Base-by-base conservation (phyloP, 192 early-diverging fungal species). In the Coemansia sp. region DNA sequence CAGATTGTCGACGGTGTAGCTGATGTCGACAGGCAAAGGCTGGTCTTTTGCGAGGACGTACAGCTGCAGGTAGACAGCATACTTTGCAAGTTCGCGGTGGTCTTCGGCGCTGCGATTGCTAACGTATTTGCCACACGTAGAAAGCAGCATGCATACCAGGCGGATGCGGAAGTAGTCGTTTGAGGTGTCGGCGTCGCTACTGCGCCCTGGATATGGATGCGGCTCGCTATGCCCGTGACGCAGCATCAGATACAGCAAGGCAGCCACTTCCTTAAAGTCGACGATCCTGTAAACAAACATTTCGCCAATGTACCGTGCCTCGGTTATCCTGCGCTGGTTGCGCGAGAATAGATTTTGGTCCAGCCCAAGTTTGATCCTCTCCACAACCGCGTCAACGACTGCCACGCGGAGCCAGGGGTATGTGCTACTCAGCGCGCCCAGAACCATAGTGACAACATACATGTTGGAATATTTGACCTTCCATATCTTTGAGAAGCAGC, bases 121-220 rank as follows among this genome's bases (percentile, higher is more conserved):
- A n/a, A 74, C 36, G 10, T 88, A 92, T 66, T 82, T 82, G 5
- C 97, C 93, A 60, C 95, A 96, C 0, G 92, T 89, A 59, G 94
- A 91, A 5, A 99, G 82, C 25, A 99, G 65, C 3, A 90, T 89
- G 83, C 92, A 94, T 50, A 85, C 84, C 7, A 99, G 82, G 11
- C 95, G 89, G 17, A 95, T 85, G 25, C 97, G 88, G 86, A 99
- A 99, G 72, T 90, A 96, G 73, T 98, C 96, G 55, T 87, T 72
- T 14, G 90, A 85, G 5, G 88, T 83, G 68, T 99, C 97, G 6
- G 91, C 70, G 15, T 85, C 84, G 57, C 84, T 88, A 43, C 76
- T 73, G 63, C 85, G 57, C 60, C 84, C 62, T 35, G 85, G 67
- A 43, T 76, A n/a, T 73, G 87, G 59, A 82, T 76, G 59, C 13